Evolutionary conservation across 163 green algal species (phyloP).

Genomic region (Prototheca wickerhamii): DNA sequence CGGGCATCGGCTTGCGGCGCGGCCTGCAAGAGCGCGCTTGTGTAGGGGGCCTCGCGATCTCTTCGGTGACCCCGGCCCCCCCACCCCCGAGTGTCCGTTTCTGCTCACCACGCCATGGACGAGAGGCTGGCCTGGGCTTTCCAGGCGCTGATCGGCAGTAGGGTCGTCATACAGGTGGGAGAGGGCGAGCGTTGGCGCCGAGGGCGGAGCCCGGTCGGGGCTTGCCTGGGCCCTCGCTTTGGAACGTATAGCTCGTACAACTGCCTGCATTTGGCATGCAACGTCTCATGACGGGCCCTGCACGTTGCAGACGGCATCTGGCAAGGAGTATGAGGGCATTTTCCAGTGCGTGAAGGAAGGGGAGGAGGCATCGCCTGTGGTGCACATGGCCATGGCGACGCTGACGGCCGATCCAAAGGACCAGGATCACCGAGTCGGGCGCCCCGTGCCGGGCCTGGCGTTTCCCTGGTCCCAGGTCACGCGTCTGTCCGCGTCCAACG

Average conservation of each 20-base stretch:
- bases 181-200: neutral
- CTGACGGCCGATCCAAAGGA: conserved; percentile 35
- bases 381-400: conserved; percentile 27
- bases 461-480: conserved; percentile 36
- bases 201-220: neutral
- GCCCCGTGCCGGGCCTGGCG: conserved; percentile 26
- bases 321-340: conserved; percentile 56
- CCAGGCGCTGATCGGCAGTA: neutral
- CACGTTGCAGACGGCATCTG: conserved; percentile 40
- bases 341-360: conserved; percentile 40
- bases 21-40: too few species aligned
- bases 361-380: conserved; percentile 7
- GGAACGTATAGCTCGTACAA: too few species aligned
- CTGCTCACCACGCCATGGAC: neutral
- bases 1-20: too few species aligned
- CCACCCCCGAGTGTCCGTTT: neutral
- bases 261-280: too few species aligned
- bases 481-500: conserved; percentile 45
- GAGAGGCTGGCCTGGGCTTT: neutral
- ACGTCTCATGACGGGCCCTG: neutral
- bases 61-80: neutral
- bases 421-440: conserved; percentile 13
- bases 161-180: neutral
- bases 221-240: neutral
- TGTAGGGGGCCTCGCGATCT: too few species aligned